These are phyloP conservation scores for Boletus pseudo-olivaceus DNA, from an alignment of 768 basidiomycete species.

Conservation along the genomic window DNA sequence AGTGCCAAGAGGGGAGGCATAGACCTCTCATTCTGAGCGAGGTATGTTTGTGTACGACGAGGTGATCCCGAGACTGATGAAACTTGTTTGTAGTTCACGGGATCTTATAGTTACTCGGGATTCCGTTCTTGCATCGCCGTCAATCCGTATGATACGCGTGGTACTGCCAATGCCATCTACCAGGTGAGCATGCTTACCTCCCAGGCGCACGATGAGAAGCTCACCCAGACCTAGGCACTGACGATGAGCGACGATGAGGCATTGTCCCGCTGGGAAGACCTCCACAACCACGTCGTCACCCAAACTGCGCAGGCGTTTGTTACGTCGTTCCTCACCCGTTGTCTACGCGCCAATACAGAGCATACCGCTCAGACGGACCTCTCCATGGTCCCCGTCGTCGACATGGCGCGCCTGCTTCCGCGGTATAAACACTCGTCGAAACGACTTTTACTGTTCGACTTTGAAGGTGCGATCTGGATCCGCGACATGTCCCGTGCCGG, in stretches of 20 bases:
- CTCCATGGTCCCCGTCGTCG: slow-evolving; percentile 38
- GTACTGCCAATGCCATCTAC: slow-evolving; percentile 78
- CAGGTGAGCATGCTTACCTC: slow-evolving; percentile 29
- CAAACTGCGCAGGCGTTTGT: slow-evolving; percentile 87
- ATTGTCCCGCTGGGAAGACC: slow-evolving; percentile 73
- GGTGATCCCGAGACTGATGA: background rate
- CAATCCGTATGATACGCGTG: slow-evolving; percentile 82
- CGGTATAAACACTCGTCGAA: slow-evolving; percentile 63
- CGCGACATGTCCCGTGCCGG: slow-evolving; percentile 50
- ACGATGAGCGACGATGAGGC: slow-evolving; percentile 78
- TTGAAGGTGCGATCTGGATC: slow-evolving; percentile 79
- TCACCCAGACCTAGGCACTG: slow-evolving; percentile 44
- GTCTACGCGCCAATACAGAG: slow-evolving; percentile 68
- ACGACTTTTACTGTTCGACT: slow-evolving; percentile 69
- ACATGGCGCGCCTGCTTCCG: slow-evolving; percentile 53
- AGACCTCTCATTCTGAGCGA: slow-evolving; percentile 78
- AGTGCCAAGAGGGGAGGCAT: slow-evolving; percentile 70
- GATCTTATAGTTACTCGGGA: slow-evolving; percentile 81
- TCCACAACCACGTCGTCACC: slow-evolving; percentile 81
- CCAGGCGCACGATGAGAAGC: background rate
- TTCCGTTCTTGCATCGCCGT: slow-evolving; percentile 84
- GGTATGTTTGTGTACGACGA: slow-evolving; percentile 35
- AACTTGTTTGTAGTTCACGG: slow-evolving; percentile 58
- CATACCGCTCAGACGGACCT: slow-evolving; percentile 40
- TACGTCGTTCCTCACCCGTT: slow-evolving; percentile 72